Base-by-base conservation (phyloP, 2,329 filamentous ascomycete species). In the Zarea fungicola region DNA sequence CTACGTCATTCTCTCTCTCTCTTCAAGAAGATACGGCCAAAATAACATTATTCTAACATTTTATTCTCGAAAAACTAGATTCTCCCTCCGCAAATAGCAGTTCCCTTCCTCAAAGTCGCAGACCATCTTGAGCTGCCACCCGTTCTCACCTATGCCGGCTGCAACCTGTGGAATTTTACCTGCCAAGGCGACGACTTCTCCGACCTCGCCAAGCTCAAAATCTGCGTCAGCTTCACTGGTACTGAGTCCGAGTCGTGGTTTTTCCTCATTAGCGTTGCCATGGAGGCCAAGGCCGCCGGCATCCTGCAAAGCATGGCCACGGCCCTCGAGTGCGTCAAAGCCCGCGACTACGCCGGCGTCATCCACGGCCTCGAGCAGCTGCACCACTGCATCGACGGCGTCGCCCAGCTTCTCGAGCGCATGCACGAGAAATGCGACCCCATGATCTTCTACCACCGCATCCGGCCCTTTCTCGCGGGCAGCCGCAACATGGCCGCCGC, bases 171-270 rank as follows among this genome's bases (percentile, higher is more conserved):
- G 91, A 97, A 97, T 68, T 96, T 87, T 68, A 76, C 79, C 53
- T 81, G 85, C 32, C 53, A 57, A 0, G 62, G 65, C 2, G 37
- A 58, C 1, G 76, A 83, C 42, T 80, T 86, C 23, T 78, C 83
- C 55, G 72, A 81, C 50, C 71, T 92, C 9, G 79, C 88, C 51
- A 82, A 85, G 43, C 73, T 96, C 10, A 73, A 77, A 18, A 85
- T 84, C 0, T 75, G 91, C 9, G 78, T 86, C 60, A 95, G 91
- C 11, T 93, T 96, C 60, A 96, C 90, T 5, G 91, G 89, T 22
- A 93, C 89, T 7, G 70, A 85, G 43, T 90, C 95, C 56, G 92
- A 97, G 67, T 89, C 90, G 58, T 96, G 92, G 92, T 97, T 97
- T 69, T 91, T 91, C 58, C 75, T 93, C 31, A 78, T 96, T 52